A percentile compares a stretch with the other conserved stretches of the same genome.
These are phyloP conservation scores for Bolboschoenoplectus hybrid DNA, from an alignment of 202 grass and related monocot species.

Conservation along the genomic window DNA sequence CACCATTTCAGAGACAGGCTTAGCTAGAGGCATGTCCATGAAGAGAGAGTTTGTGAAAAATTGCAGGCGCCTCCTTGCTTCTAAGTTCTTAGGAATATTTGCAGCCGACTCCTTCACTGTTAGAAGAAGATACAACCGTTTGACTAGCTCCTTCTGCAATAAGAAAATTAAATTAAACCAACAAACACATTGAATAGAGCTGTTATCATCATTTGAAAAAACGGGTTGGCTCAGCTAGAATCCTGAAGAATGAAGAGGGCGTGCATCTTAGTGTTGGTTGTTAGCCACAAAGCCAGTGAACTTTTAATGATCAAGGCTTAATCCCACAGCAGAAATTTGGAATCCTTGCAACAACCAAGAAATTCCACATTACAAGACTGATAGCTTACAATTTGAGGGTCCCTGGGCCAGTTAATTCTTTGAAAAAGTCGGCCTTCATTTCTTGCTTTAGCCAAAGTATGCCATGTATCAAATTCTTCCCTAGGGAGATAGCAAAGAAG, in stretches of 20 bases:
- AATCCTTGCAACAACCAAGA: slow-evolving; percentile 8
- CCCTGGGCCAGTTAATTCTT: slow-evolving; percentile 77
- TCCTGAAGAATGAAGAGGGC: not conserved
- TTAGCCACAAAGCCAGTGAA: slow-evolving; percentile 14
- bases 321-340: not conserved
- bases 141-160: slow-evolving; percentile 84
- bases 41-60: slow-evolving; percentile 96
- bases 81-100: slow-evolving; percentile 90
- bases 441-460: slow-evolving; percentile 72
- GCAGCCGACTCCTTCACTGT: slow-evolving; percentile 89
- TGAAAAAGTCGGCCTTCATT: slow-evolving; percentile 79
- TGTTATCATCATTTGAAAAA: slow-evolving; percentile 12
- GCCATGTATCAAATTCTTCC: slow-evolving; percentile 89
- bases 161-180: slow-evolving; percentile 29
- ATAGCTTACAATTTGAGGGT: slow-evolving; percentile 70
- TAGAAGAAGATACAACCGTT: slow-evolving; percentile 91
- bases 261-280: not conserved
- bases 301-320: slow-evolving; percentile 5
- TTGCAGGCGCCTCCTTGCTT: slow-evolving; percentile 87
- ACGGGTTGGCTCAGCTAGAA: not conserved
- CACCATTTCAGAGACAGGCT: slow-evolving; percentile 89
- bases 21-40: slow-evolving; percentile 87
- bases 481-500: slow-evolving; percentile 47
- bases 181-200: not conserved
- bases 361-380: slow-evolving; percentile 1